Evolutionary conservation across 768 basidiomycete genomes (phyloP).

Genomic region (Plicaturopsis crispa): DNA sequence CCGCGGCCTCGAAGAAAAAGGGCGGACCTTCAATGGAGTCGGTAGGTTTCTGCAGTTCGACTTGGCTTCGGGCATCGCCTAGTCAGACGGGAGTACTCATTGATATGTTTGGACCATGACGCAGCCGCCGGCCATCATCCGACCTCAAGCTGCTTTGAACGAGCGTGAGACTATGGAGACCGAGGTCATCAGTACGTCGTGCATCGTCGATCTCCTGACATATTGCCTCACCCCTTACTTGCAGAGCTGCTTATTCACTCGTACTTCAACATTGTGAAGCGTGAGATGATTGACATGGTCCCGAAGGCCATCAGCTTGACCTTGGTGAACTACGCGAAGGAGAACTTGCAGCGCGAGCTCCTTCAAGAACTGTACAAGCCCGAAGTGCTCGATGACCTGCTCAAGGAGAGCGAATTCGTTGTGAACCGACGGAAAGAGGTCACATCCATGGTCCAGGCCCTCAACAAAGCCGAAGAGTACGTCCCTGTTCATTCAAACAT

Average conservation of each 20-base stretch:
- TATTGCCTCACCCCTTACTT: not conserved
- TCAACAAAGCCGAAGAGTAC: constrained; percentile 96
- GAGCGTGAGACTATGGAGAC: constrained; percentile 98
- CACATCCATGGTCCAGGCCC: constrained; percentile 83
- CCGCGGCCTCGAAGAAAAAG: constrained; percentile 53
- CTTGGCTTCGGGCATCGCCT: no score
- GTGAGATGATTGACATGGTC: constrained; percentile 99
- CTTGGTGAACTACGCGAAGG: constrained; percentile 89
- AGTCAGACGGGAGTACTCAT: no score
- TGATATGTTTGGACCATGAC: constrained; percentile 39
- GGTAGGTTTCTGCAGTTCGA: constrained; percentile 31
- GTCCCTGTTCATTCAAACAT: constrained; percentile 22
- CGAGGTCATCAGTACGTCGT: constrained; percentile 90
- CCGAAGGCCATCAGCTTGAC: constrained; percentile 92
- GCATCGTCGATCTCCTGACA: constrained; percentile 1
- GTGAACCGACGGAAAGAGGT: constrained; percentile 91
- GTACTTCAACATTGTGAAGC: constrained; percentile 97
- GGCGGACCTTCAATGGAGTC: constrained; percentile 50
- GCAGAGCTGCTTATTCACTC: constrained; percentile 92
- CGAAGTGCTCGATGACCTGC: constrained; percentile 87
- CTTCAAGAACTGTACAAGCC: constrained; percentile 96
- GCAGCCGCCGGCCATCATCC: constrained; percentile 79
- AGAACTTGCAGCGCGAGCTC: constrained; percentile 89
- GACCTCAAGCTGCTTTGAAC: constrained; percentile 83
- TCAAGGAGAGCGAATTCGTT: constrained; percentile 92